A percentile compares a stretch with the other conserved stretches of the same genome.
These are phyloP conservation scores for Haematococcus lacustris DNA, from an alignment of 139 green algal species.

Conservation along the genomic window DNA sequence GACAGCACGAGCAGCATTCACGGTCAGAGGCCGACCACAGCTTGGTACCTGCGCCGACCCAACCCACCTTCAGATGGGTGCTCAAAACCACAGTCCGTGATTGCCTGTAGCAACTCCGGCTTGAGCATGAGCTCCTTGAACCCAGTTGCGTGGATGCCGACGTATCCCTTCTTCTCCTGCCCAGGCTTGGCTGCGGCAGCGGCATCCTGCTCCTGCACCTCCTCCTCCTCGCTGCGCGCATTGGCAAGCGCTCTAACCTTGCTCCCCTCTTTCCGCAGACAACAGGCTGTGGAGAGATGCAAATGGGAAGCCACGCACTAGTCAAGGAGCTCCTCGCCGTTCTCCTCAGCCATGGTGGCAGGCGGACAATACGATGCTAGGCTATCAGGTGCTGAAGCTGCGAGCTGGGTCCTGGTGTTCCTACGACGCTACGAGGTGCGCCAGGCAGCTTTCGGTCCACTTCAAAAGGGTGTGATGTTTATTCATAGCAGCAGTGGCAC, in stretches of 20 bases:
- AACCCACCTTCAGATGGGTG: conserved; percentile 94
- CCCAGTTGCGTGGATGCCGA: conserved; percentile 91
- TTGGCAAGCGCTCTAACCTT: not conserved
- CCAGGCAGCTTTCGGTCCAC: too few relatives aligned
- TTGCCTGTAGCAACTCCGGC: conserved; percentile 88
- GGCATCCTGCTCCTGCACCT: conserved; percentile 45
- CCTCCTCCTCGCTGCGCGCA: conserved; percentile 13
- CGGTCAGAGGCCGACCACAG: not conserved
- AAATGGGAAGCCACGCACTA: not conserved
- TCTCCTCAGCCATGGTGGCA: conserved; percentile 10
- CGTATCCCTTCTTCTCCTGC: conserved; percentile 86
- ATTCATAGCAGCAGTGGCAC: too few relatives aligned
- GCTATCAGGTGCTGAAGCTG: too few relatives aligned
- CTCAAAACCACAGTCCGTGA: conserved; percentile 97
- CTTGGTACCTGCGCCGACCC: not conserved
- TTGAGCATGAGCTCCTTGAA: conserved; percentile 98
- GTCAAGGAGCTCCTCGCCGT: conserved; percentile 13
- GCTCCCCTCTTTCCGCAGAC: not conserved
- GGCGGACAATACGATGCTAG: too few relatives aligned
- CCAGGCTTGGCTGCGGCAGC: conserved; percentile 41
- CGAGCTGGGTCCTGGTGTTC: too few relatives aligned
- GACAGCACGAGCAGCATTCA: not conserved
- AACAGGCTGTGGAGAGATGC: not conserved
- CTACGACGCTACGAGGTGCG: too few relatives aligned
- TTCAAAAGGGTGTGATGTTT: too few relatives aligned